phyloP scores from a whole-genome alignment of 257 asterid genomes.

The Craterostigma plantagineum region DNA sequence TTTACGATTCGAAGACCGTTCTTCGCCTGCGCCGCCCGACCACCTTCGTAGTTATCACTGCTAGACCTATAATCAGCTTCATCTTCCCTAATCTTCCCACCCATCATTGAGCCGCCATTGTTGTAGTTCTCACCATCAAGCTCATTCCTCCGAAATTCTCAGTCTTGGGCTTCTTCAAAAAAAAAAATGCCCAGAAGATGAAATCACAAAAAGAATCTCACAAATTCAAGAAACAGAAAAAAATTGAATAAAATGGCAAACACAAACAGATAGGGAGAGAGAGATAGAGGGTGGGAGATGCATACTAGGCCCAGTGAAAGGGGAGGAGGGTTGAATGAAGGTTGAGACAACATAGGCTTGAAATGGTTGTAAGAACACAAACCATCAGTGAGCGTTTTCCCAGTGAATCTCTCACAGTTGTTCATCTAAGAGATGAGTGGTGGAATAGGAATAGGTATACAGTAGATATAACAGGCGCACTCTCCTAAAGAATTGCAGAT shows the following conservation, averaged over 20 bases:
- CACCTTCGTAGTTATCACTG: constrained; percentile 57
- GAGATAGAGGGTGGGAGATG: constrained; percentile 34
- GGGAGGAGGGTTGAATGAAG: constrained; percentile 9
- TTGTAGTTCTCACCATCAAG: constrained; percentile 22
- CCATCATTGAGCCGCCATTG: constrained; percentile 8
- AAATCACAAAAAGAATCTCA: no score
- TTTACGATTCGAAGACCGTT: constrained; percentile 27
- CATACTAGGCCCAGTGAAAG: no score
- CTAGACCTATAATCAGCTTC: constrained; percentile 49
- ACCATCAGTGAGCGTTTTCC: constrained; percentile 18
- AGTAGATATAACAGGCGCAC: constrained; percentile 7
- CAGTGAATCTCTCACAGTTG: constrained; percentile 31
- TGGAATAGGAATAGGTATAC: background rate
- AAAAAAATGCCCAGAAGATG: no score
- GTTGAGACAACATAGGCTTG: constrained; percentile 23
- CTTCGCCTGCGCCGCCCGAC: constrained; percentile 16
- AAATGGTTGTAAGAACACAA: constrained; percentile 16
- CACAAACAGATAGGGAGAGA: background rate
- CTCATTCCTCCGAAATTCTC: constrained; percentile 50
- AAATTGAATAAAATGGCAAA: background rate
- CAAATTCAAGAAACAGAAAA: constrained; percentile 1
- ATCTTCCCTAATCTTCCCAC: constrained; percentile 24
- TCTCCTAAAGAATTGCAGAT: constrained; percentile 1
- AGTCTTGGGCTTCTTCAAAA: constrained; percentile 54
- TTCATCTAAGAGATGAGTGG: constrained; percentile 28